phyloP scores from a whole-genome alignment of 306 rosid genomes.

The Phaseolus lunatus region DNA sequence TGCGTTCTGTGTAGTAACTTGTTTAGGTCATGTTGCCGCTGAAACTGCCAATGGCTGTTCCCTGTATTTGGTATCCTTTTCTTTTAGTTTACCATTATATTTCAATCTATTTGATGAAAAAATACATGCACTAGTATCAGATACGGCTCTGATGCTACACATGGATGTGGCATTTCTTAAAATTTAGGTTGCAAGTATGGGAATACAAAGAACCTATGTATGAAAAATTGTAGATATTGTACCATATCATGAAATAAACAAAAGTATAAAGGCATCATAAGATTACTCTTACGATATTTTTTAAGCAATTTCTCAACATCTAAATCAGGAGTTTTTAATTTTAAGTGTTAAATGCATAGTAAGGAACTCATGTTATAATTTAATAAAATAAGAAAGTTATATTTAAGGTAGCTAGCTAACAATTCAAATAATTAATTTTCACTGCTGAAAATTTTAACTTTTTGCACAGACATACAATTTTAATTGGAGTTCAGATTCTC shows the following conservation, averaged over 20 bases:
- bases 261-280: not conserved
- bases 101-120: slow-evolving; percentile 2
- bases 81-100: slow-evolving; percentile 17
- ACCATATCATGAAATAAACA: slow-evolving; percentile 5
- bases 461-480: not conserved
- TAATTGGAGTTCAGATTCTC: too few relatives aligned
- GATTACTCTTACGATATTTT: not conserved
- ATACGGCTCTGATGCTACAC: not conserved
- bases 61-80: slow-evolving; percentile 82
- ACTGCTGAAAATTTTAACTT: slow-evolving; percentile 30
- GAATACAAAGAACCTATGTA: not conserved
- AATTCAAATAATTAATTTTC: not conserved
- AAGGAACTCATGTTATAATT: not conserved
- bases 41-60: slow-evolving; percentile 82
- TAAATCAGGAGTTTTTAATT: slow-evolving; percentile 6
- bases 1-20: slow-evolving; percentile 68
- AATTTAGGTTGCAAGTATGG: not conserved
- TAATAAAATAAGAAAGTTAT: slow-evolving; percentile 4
- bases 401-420: not conserved
- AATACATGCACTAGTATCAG: not conserved
- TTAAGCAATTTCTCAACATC: slow-evolving; percentile 13
- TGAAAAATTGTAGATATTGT: not conserved
- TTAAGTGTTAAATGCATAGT: not conserved
- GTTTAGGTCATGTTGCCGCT: slow-evolving; percentile 84
- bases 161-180: slow-evolving; percentile 5